These are phyloP conservation scores for Candida sanyaensis DNA, from an alignment of 1,139 yeast species.

Conservation along the genomic window DNA sequence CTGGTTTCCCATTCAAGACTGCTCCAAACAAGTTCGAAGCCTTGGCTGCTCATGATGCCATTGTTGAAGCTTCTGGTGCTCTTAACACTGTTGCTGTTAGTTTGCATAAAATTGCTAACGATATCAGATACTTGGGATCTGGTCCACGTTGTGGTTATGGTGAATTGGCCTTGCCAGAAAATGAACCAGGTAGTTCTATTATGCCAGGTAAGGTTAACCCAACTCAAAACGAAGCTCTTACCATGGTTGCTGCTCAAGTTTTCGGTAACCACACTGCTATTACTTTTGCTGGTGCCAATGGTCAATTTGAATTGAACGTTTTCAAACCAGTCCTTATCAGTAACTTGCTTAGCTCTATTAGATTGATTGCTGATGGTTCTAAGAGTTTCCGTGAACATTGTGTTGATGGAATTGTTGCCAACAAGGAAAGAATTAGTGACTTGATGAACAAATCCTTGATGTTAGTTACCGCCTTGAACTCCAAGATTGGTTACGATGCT, in stretches of 20 bases:
- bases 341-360: conserved; percentile 82
- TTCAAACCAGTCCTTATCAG: conserved; percentile 96
- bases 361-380: conserved; percentile 86
- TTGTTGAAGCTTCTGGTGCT: conserved; percentile 97
- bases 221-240: conserved; percentile 97
- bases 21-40: conserved; percentile 99
- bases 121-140: conserved; percentile 95
- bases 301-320: conserved; percentile 97
- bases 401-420: conserved; percentile 92
- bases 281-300: conserved; percentile 97
- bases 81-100: conserved; percentile 93
- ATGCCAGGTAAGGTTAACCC: conserved; percentile 99
- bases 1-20: conserved; percentile 86
- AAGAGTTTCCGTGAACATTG: conserved; percentile 91
- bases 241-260: conserved; percentile 97
- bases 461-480: conserved; percentile 98
- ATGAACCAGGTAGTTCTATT: conserved; percentile 98
- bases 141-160: conserved; percentile 99
- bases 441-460: conserved; percentile 90
- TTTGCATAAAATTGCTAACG: conserved; percentile 94
- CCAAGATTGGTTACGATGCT: conserved; percentile 96
- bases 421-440: conserved; percentile 82
- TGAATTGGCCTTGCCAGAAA: conserved; percentile 91
- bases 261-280: conserved; percentile 95
- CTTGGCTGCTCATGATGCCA: conserved; percentile 97